Base-by-base conservation (phyloP, 2,329 filamentous ascomycete species). In the Graphiopsis chlorocephala region DNA sequence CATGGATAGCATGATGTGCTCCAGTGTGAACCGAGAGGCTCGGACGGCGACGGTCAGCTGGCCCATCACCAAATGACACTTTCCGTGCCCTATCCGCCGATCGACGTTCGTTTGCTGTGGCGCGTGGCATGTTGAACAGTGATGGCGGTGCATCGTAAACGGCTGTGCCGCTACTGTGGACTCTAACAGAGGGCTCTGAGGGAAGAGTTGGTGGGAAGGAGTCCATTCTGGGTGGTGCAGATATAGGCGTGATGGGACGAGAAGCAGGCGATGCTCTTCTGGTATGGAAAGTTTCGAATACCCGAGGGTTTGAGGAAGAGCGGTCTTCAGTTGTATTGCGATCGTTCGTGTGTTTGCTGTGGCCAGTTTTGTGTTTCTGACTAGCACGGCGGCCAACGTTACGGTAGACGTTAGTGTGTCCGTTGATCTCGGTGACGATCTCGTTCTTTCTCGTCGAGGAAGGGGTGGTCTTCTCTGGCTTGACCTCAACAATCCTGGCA, bases 151-250 rank as follows among this genome's bases (percentile, higher is more conserved):
- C 50, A 20, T 67, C 60, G 57, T 73, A 73, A n/a, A 70, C 61
- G 12, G 72, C 71, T 17, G 70, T 73, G 15, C 72, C 72, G 50
- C 68, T 70, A 2, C 66, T 50, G 7, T 59, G 48, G 11, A 71
- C 63, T 50, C 29, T 47, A 17, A 26, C 52, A 7, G 60, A 53
- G 14, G 35, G 50, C 35, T 62, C 60, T 11, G 55, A 58, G 15
- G 23, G 35, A n/a, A 38, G 23, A 6, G n/a, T 29, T 1, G 31
- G 60, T 23, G 60, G 48, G 33, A 62, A 62, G 12, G 33, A 62
- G 7, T 50, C 26, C 48, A 62, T 62, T 17, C 10, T 31, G 12
- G 60, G 48, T 15, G 60, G 60, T 31, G 60, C 60, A 23, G 60
- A 62, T 20, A 20, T 58, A 17, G 62, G 62, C 23, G 62, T 64